Conservation (phyloP, 2,329 filamentous ascomycete species). For the Camptophora hylomeconis region DNA sequence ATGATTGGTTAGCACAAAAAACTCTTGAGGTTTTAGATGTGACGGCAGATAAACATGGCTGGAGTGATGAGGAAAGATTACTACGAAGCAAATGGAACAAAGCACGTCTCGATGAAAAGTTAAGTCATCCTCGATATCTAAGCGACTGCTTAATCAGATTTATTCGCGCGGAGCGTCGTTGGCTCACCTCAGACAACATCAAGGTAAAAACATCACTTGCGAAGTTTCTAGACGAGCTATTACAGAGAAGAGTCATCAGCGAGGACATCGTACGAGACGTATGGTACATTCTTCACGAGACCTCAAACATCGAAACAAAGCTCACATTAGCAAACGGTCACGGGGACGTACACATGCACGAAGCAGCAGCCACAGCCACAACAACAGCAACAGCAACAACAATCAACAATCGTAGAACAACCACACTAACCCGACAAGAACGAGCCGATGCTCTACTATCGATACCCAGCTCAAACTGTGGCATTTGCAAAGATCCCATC, state of each 20-base stretch:
- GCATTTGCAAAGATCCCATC: conserved; percentile 8
- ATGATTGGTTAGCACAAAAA: conserved; percentile 12
- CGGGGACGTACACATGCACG: neutral
- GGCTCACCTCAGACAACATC: conserved; percentile 3
- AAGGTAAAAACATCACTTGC: conserved; percentile 6
- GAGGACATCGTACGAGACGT: conserved; percentile 10
- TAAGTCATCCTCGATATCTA: conserved; percentile 13
- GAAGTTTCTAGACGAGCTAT: conserved; percentile 10
- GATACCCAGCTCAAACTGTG: conserved; percentile 3
- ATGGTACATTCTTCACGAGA: neutral
- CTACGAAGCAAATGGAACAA: conserved; percentile 14
- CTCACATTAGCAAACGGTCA: conserved; percentile 2
- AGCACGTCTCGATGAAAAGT: conserved; percentile 15
- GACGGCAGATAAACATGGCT: conserved; percentile 7
- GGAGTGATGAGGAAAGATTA: conserved; percentile 10
- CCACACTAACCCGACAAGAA: neutral
- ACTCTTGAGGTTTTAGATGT: conserved; percentile 16
- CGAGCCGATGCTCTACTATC: neutral
- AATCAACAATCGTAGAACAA: neutral
- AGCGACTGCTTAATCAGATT: conserved; percentile 18
- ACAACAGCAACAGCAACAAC: neutral
- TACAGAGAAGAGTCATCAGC: conserved; percentile 10
- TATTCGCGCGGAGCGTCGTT: conserved; percentile 12
- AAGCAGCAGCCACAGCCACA: conserved; percentile 1
- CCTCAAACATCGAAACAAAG: too few relatives aligned